Evolutionary conservation across 345 rosid species (phyloP), one percentile per base, ranked within the genome.

Genomic region (Linum lewisii): DNA sequence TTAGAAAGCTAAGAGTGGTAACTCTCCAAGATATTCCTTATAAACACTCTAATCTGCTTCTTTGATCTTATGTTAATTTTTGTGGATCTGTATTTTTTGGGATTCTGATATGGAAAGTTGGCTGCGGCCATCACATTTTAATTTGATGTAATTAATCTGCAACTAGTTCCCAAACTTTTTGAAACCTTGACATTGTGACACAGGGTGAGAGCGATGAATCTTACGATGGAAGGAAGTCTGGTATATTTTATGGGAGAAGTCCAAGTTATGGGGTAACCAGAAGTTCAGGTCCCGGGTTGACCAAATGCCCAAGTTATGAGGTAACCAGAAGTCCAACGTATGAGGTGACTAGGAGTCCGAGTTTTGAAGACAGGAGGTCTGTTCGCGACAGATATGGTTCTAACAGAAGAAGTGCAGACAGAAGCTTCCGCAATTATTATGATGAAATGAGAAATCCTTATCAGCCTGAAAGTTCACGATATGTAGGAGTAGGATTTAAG

Each of bases 381-480:
- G 21, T 21, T 49, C 57, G 65, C 3, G 81, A 66, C 63, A 78
- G 71, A 72, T 63, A 38, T 57, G 63, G 58, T 73, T 44, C 67
- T 24, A 37, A 62, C 63, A 75, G 83, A 67, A 79, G 73, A 69
- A 77, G 65, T 60, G 78, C 79, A 32, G 82, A 72, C 38, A 70
- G 68, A 57, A 51, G 60, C 60, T 60, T 73, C 21, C 79, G 65
- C 69, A 72, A 67, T 72, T 68, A 72, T 67, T 68, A 72, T 63
- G 81, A 81, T 32, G 95, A 78, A 23, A 80, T 77, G 69, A 84
- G 78, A 68, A 79, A 84, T 73, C 86, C 76, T 16, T 74, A 66
- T 72, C 51, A 69, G 29, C 68, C 32, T 24, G 84, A 79, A 36
- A 72, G 66, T 70, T 61, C 84, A 58, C 75, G 83, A 66, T 61